These are phyloP conservation scores for Cantharellus anzutake DNA, from an alignment of 768 basidiomycete species.

Conservation along the genomic window DNA sequence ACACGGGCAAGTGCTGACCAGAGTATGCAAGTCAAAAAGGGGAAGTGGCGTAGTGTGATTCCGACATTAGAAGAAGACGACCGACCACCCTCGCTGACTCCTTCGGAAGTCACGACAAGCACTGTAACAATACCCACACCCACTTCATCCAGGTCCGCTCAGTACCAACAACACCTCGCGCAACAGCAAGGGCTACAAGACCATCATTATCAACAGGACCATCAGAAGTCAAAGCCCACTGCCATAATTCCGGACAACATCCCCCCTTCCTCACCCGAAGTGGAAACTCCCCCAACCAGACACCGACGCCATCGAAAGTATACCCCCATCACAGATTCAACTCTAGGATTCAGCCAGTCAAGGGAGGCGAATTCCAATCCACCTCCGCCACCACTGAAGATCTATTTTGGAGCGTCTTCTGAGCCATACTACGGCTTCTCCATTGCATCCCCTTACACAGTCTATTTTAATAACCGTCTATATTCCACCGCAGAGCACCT, in stretches of 20 bases:
- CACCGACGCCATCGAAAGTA: not conserved
- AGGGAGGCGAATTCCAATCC: too few relatives aligned
- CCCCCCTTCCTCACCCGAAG: not conserved
- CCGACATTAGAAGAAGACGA: not conserved
- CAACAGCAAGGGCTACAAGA: too few relatives aligned
- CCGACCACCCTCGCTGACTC: not conserved
- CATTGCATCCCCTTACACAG: slow-evolving; percentile 44
- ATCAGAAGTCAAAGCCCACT: too few relatives aligned
- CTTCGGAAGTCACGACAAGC: not conserved
- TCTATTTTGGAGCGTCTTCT: not conserved
- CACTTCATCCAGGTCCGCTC: not conserved
- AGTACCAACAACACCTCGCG: too few relatives aligned
- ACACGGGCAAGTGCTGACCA: too few relatives aligned
- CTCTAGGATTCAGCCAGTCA: too few relatives aligned
- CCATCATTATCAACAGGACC: too few relatives aligned
- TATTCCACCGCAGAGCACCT: slow-evolving; percentile 61
- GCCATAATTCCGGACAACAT: too few relatives aligned
- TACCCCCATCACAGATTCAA: too few relatives aligned
- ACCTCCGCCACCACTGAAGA: not conserved
- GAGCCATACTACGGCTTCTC: slow-evolving; percentile 23
- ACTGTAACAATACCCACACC: not conserved
- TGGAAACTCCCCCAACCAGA: not conserved
- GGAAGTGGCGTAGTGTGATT: too few relatives aligned
- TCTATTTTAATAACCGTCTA: slow-evolving; percentile 31
- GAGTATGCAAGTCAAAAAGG: too few relatives aligned